phyloP scores from a whole-genome alignment of 805 yeast species.

The Kodamaea kaohsiungensis region DNA sequence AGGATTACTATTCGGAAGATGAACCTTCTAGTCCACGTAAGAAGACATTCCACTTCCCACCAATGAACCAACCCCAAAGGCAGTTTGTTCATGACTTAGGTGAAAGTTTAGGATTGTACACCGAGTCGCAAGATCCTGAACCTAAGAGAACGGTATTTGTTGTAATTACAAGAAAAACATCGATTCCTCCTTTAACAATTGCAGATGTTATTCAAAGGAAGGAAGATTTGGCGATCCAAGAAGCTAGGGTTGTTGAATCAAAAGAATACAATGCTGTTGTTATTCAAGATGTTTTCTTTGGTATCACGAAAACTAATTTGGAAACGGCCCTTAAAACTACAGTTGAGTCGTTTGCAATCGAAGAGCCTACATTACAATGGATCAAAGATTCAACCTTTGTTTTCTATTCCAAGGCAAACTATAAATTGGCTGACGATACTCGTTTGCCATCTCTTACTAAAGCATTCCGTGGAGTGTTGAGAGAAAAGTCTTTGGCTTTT shows the following conservation, averaged over 20 bases:
- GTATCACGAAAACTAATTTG: slow-evolving; percentile 49
- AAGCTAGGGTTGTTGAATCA: slow-evolving; percentile 22
- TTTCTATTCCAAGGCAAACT: slow-evolving; percentile 36
- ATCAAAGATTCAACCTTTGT: slow-evolving; percentile 43
- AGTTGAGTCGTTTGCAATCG: slow-evolving; percentile 23
- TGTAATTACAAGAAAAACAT: slow-evolving; percentile 32
- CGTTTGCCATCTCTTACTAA: slow-evolving; percentile 44
- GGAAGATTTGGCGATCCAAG: slow-evolving; percentile 20
- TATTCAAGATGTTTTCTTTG: slow-evolving; percentile 54
- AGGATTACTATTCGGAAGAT: slow-evolving; percentile 26
- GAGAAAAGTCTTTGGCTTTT: slow-evolving; percentile 48
- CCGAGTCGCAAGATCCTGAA: slow-evolving; percentile 80
- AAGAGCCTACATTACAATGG: slow-evolving; percentile 39
- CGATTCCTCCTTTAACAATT: slow-evolving; percentile 48
- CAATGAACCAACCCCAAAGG: slow-evolving; percentile 72
- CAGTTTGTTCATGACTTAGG: slow-evolving; percentile 71
- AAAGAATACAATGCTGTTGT: slow-evolving; percentile 52
- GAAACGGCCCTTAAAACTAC: slow-evolving; percentile 28
- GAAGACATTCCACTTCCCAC: slow-evolving; percentile 60
- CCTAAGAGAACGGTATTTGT: slow-evolving; percentile 75
- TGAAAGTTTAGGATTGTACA: slow-evolving; percentile 53
- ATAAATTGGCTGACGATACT: slow-evolving; percentile 33
- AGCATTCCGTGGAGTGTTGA: slow-evolving; percentile 31
- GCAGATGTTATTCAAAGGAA: slow-evolving; percentile 38
- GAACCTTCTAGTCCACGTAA: slow-evolving; percentile 20